These are phyloP conservation scores for Ogataea wickerhamii DNA, from an alignment of 805 yeast species.

Conservation along the genomic window DNA sequence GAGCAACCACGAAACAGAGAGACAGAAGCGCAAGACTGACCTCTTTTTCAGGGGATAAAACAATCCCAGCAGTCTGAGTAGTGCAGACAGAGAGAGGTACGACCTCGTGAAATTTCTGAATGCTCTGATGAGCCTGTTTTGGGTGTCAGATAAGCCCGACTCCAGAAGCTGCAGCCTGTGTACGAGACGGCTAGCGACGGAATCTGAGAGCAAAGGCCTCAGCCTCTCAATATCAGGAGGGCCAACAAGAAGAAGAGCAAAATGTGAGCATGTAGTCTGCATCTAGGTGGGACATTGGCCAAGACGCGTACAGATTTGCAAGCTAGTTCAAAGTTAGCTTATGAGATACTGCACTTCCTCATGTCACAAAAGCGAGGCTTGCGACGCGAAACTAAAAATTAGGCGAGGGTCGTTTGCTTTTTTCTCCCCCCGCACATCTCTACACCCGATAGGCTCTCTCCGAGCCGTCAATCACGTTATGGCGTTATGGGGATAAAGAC, in stretches of 20 bases:
- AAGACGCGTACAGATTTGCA: too few species aligned
- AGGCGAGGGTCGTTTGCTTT: too few species aligned
- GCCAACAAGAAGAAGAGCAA: constrained; percentile 6
- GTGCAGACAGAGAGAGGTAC: background rate
- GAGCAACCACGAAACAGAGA: constrained; percentile 12
- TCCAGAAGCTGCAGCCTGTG: constrained; percentile 4
- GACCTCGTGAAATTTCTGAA: background rate
- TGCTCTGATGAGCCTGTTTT: constrained; percentile 1
- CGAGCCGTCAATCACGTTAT: too few species aligned
- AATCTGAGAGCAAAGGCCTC: background rate
- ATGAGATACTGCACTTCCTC: too few species aligned
- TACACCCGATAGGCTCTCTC: too few species aligned
- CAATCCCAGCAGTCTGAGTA: background rate
- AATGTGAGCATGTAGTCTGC: background rate
- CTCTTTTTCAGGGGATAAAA: background rate
- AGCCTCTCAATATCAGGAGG: constrained; percentile 5
- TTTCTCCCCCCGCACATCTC: too few species aligned
- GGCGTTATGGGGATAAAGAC: too few species aligned
- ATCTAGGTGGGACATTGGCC: too few species aligned
- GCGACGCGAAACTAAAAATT: too few species aligned
- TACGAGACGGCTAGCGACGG: background rate
- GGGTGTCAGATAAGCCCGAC: background rate
- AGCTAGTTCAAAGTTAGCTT: too few species aligned
- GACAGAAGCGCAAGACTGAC: constrained; percentile 7
- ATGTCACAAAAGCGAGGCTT: too few species aligned